These are phyloP conservation scores for Aspergillus campestris DNA, from an alignment of 495 filamentous ascomycete genomes.

Conservation along the genomic window DNA sequence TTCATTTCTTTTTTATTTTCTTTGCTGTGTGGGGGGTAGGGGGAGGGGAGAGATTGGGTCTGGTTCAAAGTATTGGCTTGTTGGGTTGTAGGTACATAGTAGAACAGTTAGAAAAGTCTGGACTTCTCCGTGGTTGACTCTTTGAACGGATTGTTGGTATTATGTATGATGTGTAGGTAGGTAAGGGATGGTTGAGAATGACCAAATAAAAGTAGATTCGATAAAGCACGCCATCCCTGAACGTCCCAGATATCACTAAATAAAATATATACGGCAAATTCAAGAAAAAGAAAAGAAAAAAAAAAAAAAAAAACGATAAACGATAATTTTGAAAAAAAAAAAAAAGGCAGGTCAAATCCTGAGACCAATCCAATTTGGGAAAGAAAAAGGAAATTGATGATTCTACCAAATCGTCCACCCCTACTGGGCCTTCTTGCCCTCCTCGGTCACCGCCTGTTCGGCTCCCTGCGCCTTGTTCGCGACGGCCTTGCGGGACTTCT, in stretches of 20 bases:
- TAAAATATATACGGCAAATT: conserved; percentile 3
- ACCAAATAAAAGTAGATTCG: neutral
- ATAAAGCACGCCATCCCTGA: neutral
- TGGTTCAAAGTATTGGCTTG: too few relatives aligned
- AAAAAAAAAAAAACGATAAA: neutral
- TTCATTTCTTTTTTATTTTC: too few relatives aligned
- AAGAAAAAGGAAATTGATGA: neutral
- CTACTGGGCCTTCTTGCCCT: conserved; percentile 9
- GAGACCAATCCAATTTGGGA: conserved; percentile 2
- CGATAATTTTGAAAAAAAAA: neutral
- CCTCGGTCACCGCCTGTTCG: conserved; percentile 6
- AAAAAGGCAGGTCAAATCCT: conserved; percentile 6
- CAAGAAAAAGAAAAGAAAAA: neutral
- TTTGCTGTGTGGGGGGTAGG: too few relatives aligned
- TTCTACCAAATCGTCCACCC: neutral
- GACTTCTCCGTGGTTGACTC: too few relatives aligned
- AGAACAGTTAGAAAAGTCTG: too few relatives aligned
- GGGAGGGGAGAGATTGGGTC: too few relatives aligned
- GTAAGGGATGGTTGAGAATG: neutral
- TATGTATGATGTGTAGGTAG: too few relatives aligned
- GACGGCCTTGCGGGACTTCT: conserved; percentile 7
- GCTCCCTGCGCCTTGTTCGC: conserved; percentile 1
- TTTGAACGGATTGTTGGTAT: too few relatives aligned
- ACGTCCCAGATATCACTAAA: neutral
- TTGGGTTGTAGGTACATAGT: too few relatives aligned